These are phyloP conservation scores for Evansstolkia leycettana DNA, from an alignment of 495 filamentous ascomycete genomes.

Conservation along the genomic window DNA sequence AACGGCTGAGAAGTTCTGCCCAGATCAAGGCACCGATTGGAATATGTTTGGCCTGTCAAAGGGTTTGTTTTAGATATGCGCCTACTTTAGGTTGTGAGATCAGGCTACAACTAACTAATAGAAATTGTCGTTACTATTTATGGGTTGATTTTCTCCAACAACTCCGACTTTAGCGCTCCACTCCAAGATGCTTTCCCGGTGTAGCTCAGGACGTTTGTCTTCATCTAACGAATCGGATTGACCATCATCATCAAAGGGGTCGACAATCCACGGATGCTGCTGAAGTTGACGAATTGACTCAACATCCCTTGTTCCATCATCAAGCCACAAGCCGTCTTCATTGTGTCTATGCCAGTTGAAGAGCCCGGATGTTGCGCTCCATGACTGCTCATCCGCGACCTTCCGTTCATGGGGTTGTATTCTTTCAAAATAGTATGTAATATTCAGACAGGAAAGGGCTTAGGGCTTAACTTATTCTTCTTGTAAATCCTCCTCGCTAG, in stretches of 20 bases:
- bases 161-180: constrained; percentile 4
- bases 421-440: background rate
- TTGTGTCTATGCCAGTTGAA: constrained; percentile 13
- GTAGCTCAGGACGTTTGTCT: constrained; percentile 1
- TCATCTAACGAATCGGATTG: constrained; percentile 5
- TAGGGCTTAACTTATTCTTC: background rate
- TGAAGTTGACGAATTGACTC: constrained; percentile 7
- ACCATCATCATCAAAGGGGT: constrained; percentile 5
- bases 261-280: constrained; percentile 8
- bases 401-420: background rate
- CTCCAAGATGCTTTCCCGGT: constrained; percentile 3
- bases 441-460: background rate
- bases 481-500: background rate
- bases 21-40: too few relatives aligned
- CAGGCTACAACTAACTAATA: too few relatives aligned
- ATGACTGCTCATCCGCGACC: constrained; percentile 7
- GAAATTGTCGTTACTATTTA: too few relatives aligned
- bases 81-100: too few relatives aligned
- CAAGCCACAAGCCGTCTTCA: constrained; percentile 13
- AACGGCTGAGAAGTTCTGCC: too few relatives aligned
- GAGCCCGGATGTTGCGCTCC: constrained; percentile 5
- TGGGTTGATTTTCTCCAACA: too few relatives aligned
- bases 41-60: too few relatives aligned
- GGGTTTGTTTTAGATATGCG: too few relatives aligned
- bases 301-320: constrained; percentile 8